Percentiles rank a stretch among this genome's conserved stretches.
Evolutionary conservation across 2,329 filamentous ascomycete genomes (phyloP).

Genomic region (Trichoderma arundinaceum): DNA sequence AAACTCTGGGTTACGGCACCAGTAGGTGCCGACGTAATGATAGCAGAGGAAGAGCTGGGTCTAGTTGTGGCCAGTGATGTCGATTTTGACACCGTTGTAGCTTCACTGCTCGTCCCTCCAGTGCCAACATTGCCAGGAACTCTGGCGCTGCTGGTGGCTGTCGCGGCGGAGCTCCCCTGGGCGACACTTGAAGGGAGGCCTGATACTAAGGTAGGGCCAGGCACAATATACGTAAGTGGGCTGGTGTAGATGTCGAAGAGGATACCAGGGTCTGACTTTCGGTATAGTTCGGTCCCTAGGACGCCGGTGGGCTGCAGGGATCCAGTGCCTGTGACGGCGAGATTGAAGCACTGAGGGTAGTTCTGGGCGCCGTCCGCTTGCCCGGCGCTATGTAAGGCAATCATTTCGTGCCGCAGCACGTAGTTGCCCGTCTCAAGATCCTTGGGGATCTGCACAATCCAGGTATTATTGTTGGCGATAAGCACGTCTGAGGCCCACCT

Average conservation of each 20-base stretch:
- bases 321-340: slow-evolving; percentile 53
- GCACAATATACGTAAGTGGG: slow-evolving; percentile 41
- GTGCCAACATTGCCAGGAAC: slow-evolving; percentile 8
- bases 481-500: slow-evolving; percentile 53
- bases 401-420: slow-evolving; percentile 61
- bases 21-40: slow-evolving; percentile 15
- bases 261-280: slow-evolving; percentile 44
- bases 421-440: slow-evolving; percentile 58
- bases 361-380: slow-evolving; percentile 53
- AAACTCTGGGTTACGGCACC: slow-evolving; percentile 11
- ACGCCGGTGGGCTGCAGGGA: slow-evolving; percentile 43
- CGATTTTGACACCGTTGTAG: slow-evolving; percentile 4
- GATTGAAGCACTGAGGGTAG: slow-evolving; percentile 60
- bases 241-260: slow-evolving; percentile 45
- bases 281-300: slow-evolving; percentile 47
- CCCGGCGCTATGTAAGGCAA: slow-evolving; percentile 57
- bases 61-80: background rate
- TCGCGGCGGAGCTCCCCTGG: slow-evolving; percentile 38
- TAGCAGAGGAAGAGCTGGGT: slow-evolving; percentile 10
- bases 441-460: slow-evolving; percentile 56
- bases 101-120: slow-evolving; percentile 11
- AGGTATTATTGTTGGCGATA: slow-evolving; percentile 57
- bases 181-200: slow-evolving; percentile 39
- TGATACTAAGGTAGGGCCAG: slow-evolving; percentile 41
- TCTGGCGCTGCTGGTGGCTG: slow-evolving; percentile 33